Conservation (phyloP, 495 filamentous ascomycete species). For the Aspergillus biplanus region DNA sequence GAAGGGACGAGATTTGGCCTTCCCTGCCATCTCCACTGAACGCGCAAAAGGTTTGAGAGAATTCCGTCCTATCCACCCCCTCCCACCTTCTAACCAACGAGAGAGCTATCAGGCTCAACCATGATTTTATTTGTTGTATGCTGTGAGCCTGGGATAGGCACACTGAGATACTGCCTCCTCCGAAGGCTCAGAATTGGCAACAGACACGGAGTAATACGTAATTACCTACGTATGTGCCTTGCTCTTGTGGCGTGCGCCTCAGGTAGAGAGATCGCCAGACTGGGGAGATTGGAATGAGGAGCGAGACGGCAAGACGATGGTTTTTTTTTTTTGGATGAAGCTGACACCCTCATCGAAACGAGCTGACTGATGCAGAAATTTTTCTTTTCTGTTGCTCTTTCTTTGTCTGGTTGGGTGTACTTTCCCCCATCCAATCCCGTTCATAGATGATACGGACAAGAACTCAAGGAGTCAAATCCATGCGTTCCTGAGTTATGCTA, state of each 20-base stretch:
- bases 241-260: neutral
- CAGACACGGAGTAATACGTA: neutral
- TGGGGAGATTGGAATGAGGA: neutral
- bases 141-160: neutral
- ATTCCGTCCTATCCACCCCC: neutral
- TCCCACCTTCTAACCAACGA: neutral
- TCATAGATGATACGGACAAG: neutral
- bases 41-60: neutral
- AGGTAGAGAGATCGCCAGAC: neutral
- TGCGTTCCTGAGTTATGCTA: slow-evolving; percentile 3
- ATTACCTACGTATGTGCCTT: neutral
- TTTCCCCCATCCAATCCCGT: neutral
- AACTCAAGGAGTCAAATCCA: slow-evolving; percentile 6
- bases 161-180: neutral
- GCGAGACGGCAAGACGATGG: neutral
- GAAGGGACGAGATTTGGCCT: neutral
- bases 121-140: neutral
- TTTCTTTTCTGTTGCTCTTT: neutral
- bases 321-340: neutral
- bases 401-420: neutral
- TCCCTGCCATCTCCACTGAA: neutral
- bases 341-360: neutral
- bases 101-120: neutral
- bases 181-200: neutral
- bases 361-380: neutral